These are phyloP conservation scores for Linum usitatissimum DNA, from an alignment of 345 rosid species.

Conservation along the genomic window DNA sequence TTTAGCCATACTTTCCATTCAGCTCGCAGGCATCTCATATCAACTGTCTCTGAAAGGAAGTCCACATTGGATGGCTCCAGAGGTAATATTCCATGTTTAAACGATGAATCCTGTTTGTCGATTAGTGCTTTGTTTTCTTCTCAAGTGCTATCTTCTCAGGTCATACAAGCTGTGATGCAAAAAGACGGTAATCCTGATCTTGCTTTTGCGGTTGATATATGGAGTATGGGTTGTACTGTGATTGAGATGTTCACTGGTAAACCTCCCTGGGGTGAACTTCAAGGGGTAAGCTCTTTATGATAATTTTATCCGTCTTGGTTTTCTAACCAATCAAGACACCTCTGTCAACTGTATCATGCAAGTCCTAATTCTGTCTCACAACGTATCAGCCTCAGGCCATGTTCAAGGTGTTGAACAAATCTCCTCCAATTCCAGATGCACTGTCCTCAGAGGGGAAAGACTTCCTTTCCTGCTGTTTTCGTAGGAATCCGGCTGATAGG, in stretches of 20 bases:
- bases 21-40: constrained; percentile 45
- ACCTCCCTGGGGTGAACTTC: constrained; percentile 62
- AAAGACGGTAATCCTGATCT: constrained; percentile 36
- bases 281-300: constrained; percentile 44
- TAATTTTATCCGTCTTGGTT: neutral
- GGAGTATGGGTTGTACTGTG: constrained; percentile 68
- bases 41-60: constrained; percentile 62
- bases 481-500: constrained; percentile 50
- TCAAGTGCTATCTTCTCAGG: constrained; percentile 20
- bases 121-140: neutral
- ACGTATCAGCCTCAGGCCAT: constrained; percentile 48
- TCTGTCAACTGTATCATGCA: neutral
- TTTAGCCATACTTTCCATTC: constrained; percentile 12
- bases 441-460: constrained; percentile 51
- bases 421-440: constrained; percentile 46
- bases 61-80: constrained; percentile 86
- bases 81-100: constrained; percentile 35
- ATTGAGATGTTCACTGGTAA: constrained; percentile 58
- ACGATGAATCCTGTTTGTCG: neutral
- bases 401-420: constrained; percentile 46
- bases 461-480: constrained; percentile 48
- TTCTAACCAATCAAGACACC: neutral
- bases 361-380: constrained; percentile 8
- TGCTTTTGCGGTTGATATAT: constrained; percentile 67
- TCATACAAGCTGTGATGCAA: constrained; percentile 37